Evolutionary conservation across 2,329 filamentous ascomycete species (phyloP), one percentile per base, ranked within the genome.

Genomic region (Apiospora sp.): DNA sequence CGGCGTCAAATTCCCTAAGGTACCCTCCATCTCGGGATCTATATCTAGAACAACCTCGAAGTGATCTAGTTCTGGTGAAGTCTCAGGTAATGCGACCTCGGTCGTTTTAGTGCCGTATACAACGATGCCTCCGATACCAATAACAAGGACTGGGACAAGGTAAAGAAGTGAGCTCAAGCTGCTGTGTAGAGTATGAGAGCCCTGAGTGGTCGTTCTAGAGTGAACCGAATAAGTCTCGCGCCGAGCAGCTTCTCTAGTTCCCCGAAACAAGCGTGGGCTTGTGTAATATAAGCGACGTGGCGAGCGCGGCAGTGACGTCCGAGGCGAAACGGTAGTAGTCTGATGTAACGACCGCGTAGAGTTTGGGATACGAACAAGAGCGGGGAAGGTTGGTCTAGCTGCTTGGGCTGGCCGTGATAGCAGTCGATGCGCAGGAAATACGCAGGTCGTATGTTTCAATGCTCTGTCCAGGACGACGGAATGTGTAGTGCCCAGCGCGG

Each of bases 1-100:
- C 3, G 91, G 83, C n/a, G 95, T 98, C 73, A 99, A 87, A 77
- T 94, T 98, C 73, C 94, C 95, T 71, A 94, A 90, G 74, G 95
- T 91, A 71, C 96, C 96, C 58, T 77, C 77, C 79, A 80, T 81
- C 27, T 75, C 73, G 70, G 75, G 73, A 74, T 76, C 67, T 69
- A 49, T 37, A 10, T 75, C 67, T 69, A 49, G 58, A 41, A 13
- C 19, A 41, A 13, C 58, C 58, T 41, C 22, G 34, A 64, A n/a
- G 37, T 64, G 58, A 34, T 64, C 58, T n/a, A 24, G 58, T 0
- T 64, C 58, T 64, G 58, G n/a, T 10, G 37, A 2, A 41, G 30
- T 41, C 58, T 64, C 58, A 13, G 58, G 30, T 64, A n/a, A 41
- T 19, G 34, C 34, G 34, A 41, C 22, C 16, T 41, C 34, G 10